These are phyloP conservation scores for Lepidium africanum DNA, from an alignment of 345 rosid species.

Conservation along the genomic window DNA sequence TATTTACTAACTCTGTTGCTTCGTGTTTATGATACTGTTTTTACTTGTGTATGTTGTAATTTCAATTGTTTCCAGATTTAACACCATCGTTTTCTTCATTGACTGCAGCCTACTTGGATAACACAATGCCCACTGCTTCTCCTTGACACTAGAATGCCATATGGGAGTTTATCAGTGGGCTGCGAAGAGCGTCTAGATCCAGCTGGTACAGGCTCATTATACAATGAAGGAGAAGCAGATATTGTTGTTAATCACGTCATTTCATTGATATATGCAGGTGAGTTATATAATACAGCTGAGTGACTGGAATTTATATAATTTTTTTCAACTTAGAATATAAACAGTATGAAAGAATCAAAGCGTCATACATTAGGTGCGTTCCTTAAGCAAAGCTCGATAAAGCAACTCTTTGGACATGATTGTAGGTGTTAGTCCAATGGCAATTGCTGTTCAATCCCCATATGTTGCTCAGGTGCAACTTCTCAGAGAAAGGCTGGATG, in stretches of 20 bases:
- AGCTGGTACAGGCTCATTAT: slow-evolving; percentile 94
- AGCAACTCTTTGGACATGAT: not conserved
- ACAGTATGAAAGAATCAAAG: not conserved
- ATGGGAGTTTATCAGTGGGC: slow-evolving; percentile 80
- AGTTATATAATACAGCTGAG: not conserved
- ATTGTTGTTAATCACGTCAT: slow-evolving; percentile 81
- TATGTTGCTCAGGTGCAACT: slow-evolving; percentile 97
- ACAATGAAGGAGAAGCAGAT: slow-evolving; percentile 97
- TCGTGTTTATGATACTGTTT: not conserved
- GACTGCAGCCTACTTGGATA: slow-evolving; percentile 82
- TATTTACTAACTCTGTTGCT: not conserved
- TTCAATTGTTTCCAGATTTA: not conserved
- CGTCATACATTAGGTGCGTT: not conserved
- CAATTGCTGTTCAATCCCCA: slow-evolving; percentile 90
- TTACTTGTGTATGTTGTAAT: not conserved
- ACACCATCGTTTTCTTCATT: not conserved
- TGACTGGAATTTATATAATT: not conserved
- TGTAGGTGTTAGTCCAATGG: slow-evolving; percentile 75
- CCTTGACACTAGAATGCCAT: slow-evolving; percentile 94
- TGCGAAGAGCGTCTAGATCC: slow-evolving; percentile 96
- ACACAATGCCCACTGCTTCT: slow-evolving; percentile 86
- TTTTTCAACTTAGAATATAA: not conserved
- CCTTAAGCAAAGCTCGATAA: not conserved
- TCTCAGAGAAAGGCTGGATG: slow-evolving; percentile 78
- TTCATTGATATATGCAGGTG: slow-evolving; percentile 77